Percentiles rank a stretch among this genome's conserved stretches.
Evolutionary conservation across 257 asterid species (phyloP).

Genomic region (Pogostemon cablin): DNA sequence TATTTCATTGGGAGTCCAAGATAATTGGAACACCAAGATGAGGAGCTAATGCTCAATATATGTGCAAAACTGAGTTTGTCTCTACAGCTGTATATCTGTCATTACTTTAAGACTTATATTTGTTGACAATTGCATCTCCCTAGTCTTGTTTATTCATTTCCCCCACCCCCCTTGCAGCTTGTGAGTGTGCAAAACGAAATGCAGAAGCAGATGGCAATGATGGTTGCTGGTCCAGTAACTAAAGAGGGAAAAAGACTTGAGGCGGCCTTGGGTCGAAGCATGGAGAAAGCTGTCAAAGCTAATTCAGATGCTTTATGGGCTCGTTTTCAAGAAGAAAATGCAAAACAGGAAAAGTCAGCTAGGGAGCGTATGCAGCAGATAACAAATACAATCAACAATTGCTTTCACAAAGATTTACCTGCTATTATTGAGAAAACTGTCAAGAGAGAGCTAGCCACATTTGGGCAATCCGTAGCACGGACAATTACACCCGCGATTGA

Average conservation of each 20-base stretch:
- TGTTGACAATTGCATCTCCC: constrained; percentile 11
- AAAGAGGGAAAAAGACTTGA: constrained; percentile 91
- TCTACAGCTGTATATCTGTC: neutral
- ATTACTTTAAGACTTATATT: neutral
- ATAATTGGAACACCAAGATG: neutral
- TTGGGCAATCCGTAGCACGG: constrained; percentile 83
- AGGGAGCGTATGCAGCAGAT: constrained; percentile 72
- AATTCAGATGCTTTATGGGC: constrained; percentile 89
- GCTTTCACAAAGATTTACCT: constrained; percentile 84
- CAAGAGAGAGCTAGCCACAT: constrained; percentile 71
- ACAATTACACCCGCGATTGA: constrained; percentile 69
- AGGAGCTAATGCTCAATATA: neutral
- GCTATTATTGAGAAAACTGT: constrained; percentile 72
- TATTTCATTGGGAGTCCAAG: neutral
- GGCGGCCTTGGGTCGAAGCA: constrained; percentile 70
- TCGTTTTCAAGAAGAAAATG: constrained; percentile 82
- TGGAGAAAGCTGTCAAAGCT: constrained; percentile 80
- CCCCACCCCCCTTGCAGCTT: constrained; percentile 43
- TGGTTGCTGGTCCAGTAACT: constrained; percentile 64
- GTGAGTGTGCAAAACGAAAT: constrained; percentile 58
- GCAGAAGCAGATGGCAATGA: constrained; percentile 77
- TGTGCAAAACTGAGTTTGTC: neutral
- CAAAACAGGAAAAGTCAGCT: constrained; percentile 78
- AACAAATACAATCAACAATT: constrained; percentile 55
- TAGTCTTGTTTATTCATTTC: constrained; percentile 3